Base-by-base conservation (phyloP, 2,329 filamentous ascomycete species). In the Aspergillus sp. region DNA sequence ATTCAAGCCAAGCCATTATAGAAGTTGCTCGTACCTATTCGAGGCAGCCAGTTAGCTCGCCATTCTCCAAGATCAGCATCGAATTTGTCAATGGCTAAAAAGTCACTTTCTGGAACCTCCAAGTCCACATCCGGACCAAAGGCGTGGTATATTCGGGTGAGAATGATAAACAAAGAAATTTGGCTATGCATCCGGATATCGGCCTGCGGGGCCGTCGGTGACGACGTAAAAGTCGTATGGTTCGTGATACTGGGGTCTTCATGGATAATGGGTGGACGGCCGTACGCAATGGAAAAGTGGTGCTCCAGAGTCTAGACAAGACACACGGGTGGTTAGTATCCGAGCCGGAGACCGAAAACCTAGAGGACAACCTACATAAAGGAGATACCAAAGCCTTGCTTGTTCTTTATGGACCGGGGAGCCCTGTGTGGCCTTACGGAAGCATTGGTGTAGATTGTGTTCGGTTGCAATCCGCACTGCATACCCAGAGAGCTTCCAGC, bases 401-500 rank as follows among this genome's bases (percentile, higher is more conserved):
- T 67, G 65, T 42, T 68, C 64, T 39, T 59, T 54, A 45, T 68
- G 65, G 29, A 67, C 64, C 27, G 59, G 57, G 30, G 64, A 67
- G 3, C 65, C 65, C 48, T 65, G 61, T 33, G 57, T 55, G n/a
- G 65, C 65, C 51, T 66, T 68, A 34, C 67, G 63, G 46, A 69
- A 72, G 43, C 62, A 71, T 45, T 69, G 68, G 39, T 70, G 68
- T 27, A 72, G 57, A 39, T 66, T 67, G 32, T 64, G 68, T 48
- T 72, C 69, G 3, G 67, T 72, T 5, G 70, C 67, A 50, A 69
- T 69, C 6, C 67, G 65, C 7, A 69, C 65, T 7, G 66, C 67
- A 51, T 69, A 66, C 3, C 66, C 67, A n/a, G 67, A 69, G 3
- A 70, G 52, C 47, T 69, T 76, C 73, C 61, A 73, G 64, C 52